These are phyloP conservation scores for Crithidia fasciculata DNA, from an alignment of 208 protist genomes.

Conservation along the genomic window DNA sequence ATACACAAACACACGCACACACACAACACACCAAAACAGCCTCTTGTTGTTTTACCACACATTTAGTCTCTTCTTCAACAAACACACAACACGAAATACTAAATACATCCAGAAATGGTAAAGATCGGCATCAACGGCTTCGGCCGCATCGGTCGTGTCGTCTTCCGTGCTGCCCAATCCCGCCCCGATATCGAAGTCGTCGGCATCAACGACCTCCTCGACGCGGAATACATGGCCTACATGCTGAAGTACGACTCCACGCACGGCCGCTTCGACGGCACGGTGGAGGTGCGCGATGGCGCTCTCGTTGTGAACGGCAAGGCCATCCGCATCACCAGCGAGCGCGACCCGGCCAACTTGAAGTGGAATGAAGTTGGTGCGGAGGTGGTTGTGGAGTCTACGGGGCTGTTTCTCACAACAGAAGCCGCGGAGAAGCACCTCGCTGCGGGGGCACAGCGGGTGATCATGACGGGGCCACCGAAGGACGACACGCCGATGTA, in stretches of 20 bases:
- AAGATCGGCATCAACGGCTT: constrained; percentile 98
- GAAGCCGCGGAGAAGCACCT: constrained; percentile 94
- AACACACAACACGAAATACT: too few species aligned
- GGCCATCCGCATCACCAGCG: constrained; percentile 76
- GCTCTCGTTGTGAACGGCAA: constrained; percentile 86
- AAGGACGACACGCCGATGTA: constrained; percentile 96
- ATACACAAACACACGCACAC: not conserved
- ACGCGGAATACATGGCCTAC: constrained; percentile 97
- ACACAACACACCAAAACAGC: not conserved
- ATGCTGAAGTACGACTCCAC: constrained; percentile 97
- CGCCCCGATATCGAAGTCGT: constrained; percentile 72
- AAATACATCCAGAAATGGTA: constrained; percentile 23
- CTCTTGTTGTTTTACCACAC: not conserved
- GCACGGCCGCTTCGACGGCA: constrained; percentile 93
- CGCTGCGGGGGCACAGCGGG: constrained; percentile 97
- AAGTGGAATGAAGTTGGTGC: constrained; percentile 93
- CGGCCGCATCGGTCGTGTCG: constrained; percentile 98
- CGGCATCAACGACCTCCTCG: constrained; percentile 86
- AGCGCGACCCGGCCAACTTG: constrained; percentile 94
- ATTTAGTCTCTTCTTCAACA: not conserved
- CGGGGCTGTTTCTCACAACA: constrained; percentile 97
- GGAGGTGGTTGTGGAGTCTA: constrained; percentile 99
- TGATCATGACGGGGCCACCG: constrained; percentile 99
- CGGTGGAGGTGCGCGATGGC: constrained; percentile 67
- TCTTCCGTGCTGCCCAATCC: constrained; percentile 83